Evolutionary conservation across 1,284 basidiomycete genomes (phyloP).

Genomic region (Trichosporon sp.): DNA sequence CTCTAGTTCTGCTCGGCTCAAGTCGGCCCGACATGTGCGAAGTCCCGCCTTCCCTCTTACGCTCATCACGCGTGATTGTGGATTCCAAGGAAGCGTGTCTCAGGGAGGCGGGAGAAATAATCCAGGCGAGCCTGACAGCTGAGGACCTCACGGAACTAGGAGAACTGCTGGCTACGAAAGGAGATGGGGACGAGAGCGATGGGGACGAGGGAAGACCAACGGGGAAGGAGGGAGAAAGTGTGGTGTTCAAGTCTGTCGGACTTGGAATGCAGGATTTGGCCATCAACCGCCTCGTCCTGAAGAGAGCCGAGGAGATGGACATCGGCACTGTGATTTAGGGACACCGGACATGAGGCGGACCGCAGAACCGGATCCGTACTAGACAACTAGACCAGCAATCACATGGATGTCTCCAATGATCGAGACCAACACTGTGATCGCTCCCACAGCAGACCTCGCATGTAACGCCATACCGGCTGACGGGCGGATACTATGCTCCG

Average conservation of each 20-base stretch:
- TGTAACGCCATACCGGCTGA: no score
- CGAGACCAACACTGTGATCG: no score
- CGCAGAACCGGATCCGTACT: no score
- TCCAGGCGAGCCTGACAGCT: not conserved
- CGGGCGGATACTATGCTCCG: no score
- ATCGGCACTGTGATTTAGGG: not conserved
- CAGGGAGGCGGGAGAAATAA: not conserved
- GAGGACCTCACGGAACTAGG: not conserved
- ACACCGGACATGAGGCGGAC: no score
- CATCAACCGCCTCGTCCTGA: not conserved
- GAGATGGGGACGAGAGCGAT: no score
- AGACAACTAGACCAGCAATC: no score
- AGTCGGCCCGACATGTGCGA: slow-evolving; percentile 10
- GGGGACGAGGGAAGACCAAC: no score
- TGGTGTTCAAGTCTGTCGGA: slow-evolving; percentile 8
- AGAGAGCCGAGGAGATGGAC: not conserved
- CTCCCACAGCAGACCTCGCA: no score
- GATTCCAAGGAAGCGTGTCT: not conserved
- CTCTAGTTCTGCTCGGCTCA: slow-evolving; percentile 70
- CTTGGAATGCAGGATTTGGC: slow-evolving; percentile 13
- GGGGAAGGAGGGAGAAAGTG: not conserved
- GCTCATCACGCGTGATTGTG: not conserved
- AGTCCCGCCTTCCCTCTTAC: not conserved
- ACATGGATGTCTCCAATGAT: no score
- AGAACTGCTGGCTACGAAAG: not conserved